These are phyloP conservation scores for Pelargonium hybrid DNA, from an alignment of 441 rosid species.

Conservation along the genomic window DNA sequence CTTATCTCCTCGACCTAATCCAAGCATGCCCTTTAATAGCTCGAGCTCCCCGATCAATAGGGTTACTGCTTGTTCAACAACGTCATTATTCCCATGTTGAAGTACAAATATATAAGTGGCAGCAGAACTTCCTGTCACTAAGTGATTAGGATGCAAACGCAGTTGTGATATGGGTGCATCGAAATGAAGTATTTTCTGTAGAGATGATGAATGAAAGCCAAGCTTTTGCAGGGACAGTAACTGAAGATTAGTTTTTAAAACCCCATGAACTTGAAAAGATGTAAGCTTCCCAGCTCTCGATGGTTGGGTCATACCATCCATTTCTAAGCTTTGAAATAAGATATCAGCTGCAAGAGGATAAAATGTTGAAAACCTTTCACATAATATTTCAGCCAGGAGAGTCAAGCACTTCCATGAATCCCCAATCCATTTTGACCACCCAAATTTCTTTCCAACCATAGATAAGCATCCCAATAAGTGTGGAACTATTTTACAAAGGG, in stretches of 20 bases:
- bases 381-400: slow-evolving; percentile 85
- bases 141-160: slow-evolving; percentile 82
- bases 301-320: slow-evolving; percentile 27
- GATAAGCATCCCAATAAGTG: slow-evolving; percentile 64
- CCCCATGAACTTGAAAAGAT: slow-evolving; percentile 77
- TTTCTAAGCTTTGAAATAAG: slow-evolving; percentile 67
- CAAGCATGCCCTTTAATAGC: slow-evolving; percentile 52
- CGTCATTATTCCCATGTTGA: slow-evolving; percentile 74
- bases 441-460: slow-evolving; percentile 77
- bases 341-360: slow-evolving; percentile 62
- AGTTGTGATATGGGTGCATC: slow-evolving; percentile 63
- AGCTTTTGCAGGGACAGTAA: slow-evolving; percentile 79
- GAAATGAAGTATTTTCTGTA: slow-evolving; percentile 58
- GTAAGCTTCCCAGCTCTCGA: slow-evolving; percentile 52
- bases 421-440: slow-evolving; percentile 86
- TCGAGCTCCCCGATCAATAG: slow-evolving; percentile 56
- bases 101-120: slow-evolving; percentile 89
- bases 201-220: slow-evolving; percentile 67
- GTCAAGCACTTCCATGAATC: slow-evolving; percentile 94
- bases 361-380: slow-evolving; percentile 64
- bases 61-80: slow-evolving; percentile 64
- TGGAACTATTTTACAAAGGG: slow-evolving; percentile 75
- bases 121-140: slow-evolving; percentile 81
- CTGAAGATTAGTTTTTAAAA: slow-evolving; percentile 88
- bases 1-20: slow-evolving; percentile 31